A percentile compares a stretch with the other conserved stretches of the same genome.
These are phyloP conservation scores for Daldinia eschscholtzii DNA, from an alignment of 2,329 filamentous ascomycete genomes.

Conservation along the genomic window DNA sequence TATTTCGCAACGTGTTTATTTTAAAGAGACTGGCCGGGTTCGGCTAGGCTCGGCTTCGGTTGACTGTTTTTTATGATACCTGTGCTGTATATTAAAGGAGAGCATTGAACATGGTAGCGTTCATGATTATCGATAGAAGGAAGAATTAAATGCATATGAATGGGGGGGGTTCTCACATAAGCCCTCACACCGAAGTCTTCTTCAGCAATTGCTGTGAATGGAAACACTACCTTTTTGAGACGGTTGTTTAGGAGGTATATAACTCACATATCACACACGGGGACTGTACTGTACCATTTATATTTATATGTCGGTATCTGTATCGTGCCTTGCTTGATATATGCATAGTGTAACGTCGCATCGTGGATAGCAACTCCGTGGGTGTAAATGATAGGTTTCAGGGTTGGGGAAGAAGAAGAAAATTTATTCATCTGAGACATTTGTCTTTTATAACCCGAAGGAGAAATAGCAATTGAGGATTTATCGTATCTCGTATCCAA, in stretches of 20 bases:
- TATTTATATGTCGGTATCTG: neutral
- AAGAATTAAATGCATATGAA: constrained; percentile 8
- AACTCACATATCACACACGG: neutral
- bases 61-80: constrained; percentile 8
- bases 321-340: neutral
- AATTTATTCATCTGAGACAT: constrained; percentile 1
- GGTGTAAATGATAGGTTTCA: neutral
- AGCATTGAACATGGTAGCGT: constrained; percentile 6
- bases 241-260: neutral
- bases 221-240: neutral
- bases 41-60: neutral
- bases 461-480: neutral
- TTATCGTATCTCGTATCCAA: neutral
- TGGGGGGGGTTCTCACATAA: constrained; percentile 18
- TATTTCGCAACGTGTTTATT: neutral
- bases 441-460: neutral
- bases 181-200: neutral
- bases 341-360: neutral
- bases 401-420: neutral
- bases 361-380: neutral
- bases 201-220: neutral
- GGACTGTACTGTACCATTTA: neutral
- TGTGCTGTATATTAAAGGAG: neutral
- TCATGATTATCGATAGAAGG: constrained; percentile 29
- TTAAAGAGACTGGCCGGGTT: neutral